Evolutionary conservation across 148 eudicot genomes (phyloP).

Genomic region (Diospyros lotus): DNA sequence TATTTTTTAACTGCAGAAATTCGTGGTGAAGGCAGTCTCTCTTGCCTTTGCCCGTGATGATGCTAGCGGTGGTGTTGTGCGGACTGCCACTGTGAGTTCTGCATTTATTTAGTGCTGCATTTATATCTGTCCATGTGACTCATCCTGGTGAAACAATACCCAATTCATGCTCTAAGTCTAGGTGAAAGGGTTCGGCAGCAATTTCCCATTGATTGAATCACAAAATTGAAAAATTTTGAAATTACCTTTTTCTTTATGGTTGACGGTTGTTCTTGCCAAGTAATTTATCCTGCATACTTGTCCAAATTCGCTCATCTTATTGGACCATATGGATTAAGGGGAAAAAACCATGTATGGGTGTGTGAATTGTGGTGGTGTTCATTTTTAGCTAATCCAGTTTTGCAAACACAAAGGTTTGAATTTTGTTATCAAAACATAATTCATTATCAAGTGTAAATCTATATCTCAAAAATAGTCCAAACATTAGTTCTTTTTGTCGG

Average conservation of each 20-base stretch:
- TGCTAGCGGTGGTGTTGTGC: slow-evolving; percentile 94
- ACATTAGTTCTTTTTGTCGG: too few relatives aligned
- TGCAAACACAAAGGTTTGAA: not conserved
- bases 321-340: not conserved
- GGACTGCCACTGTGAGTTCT: slow-evolving; percentile 73
- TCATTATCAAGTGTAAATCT: too few relatives aligned
- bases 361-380: not conserved
- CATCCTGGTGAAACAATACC: not conserved
- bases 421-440: too few relatives aligned
- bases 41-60: slow-evolving; percentile 98
- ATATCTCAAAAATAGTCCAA: too few relatives aligned
- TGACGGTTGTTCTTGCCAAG: not conserved
- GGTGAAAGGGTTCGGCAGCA: not conserved
- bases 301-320: slow-evolving; percentile 1
- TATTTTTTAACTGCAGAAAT: slow-evolving; percentile 33
- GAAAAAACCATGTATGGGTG: not conserved
- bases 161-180: not conserved
- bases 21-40: slow-evolving; percentile 89
- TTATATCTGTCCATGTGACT: not conserved
- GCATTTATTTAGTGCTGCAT: not conserved
- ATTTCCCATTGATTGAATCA: not conserved
- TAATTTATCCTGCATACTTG: not conserved
- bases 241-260: not conserved
- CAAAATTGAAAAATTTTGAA: too few relatives aligned
- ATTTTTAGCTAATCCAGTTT: not conserved